These are phyloP conservation scores for Carnegiea gigantea DNA, from an alignment of 179 eudicot genomes.

Conservation along the genomic window DNA sequence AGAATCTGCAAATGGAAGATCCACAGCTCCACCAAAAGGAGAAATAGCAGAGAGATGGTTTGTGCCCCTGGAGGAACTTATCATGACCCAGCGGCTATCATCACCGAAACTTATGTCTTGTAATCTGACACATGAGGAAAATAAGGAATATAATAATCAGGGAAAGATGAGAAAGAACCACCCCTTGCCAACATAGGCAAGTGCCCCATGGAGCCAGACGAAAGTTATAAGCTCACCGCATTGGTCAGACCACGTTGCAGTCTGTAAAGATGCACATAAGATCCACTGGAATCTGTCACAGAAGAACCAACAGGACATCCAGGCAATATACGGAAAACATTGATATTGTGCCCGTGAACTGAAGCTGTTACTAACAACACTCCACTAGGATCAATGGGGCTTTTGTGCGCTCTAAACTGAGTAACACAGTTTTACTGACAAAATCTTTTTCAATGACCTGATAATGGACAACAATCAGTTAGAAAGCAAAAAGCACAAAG, in stretches of 20 bases:
- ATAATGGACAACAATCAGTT: too few species aligned
- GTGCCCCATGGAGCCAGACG: not conserved
- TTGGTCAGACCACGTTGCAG: constrained; percentile 89
- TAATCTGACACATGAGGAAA: constrained; percentile 53
- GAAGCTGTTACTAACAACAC: constrained; percentile 83
- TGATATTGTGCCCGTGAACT: constrained; percentile 80
- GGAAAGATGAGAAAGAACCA: too few species aligned
- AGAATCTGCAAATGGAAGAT: constrained; percentile 22
- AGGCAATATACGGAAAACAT: constrained; percentile 74
- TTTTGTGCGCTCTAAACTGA: constrained; percentile 85
- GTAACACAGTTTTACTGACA: constrained; percentile 65
- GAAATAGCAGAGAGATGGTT: constrained; percentile 79
- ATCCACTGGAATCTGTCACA: constrained; percentile 41
- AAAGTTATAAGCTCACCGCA: constrained; percentile 54
- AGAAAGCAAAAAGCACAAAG: too few species aligned
- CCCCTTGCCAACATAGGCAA: too few species aligned
- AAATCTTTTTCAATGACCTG: constrained; percentile 84
- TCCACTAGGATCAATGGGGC: constrained; percentile 89
- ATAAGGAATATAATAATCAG: not conserved
- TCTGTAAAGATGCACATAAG: constrained; percentile 74
- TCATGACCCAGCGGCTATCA: constrained; percentile 84
- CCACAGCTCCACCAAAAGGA: constrained; percentile 66
- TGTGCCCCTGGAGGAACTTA: constrained; percentile 89
- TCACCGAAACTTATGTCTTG: constrained; percentile 86
- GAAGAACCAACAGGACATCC: constrained; percentile 37